Conservation (phyloP, 2,329 filamentous ascomycete genomes). For the Fusarium azukiicola region DNA sequence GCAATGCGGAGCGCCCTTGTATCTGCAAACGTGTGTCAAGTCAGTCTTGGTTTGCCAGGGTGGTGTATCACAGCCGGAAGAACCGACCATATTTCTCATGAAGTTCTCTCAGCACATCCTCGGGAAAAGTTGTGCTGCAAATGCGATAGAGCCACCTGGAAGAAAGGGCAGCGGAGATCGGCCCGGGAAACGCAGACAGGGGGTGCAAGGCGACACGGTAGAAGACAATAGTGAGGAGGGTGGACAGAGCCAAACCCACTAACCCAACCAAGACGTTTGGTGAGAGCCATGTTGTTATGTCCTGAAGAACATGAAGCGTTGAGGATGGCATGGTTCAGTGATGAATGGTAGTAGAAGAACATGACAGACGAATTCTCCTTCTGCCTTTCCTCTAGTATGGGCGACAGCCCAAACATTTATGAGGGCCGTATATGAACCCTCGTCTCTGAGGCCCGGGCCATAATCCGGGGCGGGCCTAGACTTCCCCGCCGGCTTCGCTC, state of each 20-base stretch:
- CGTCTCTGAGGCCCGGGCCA: too few relatives aligned
- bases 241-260: not conserved
- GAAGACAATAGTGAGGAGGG: not conserved
- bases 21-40: not conserved
- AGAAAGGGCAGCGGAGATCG: not conserved
- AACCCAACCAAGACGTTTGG: not conserved
- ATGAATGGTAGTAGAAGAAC: not conserved
- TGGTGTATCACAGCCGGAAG: not conserved
- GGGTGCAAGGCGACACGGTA: not conserved
- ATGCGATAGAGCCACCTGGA: not conserved
- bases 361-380: not conserved
- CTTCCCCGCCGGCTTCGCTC: not conserved
- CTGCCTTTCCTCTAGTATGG: not conserved
- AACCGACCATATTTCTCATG: not conserved
- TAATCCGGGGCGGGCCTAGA: not conserved
- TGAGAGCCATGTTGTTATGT: not conserved
- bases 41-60: not conserved
- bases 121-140: not conserved
- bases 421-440: not conserved
- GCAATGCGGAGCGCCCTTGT: not conserved
- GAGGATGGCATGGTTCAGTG: not conserved
- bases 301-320: not conserved
- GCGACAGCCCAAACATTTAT: not conserved
- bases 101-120: not conserved
- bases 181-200: not conserved